Percentiles rank a stretch among this genome's conserved stretches.
Evolutionary conservation across 306 rosid genomes (phyloP).

Genomic region (Gynostemma pentaphyllum): DNA sequence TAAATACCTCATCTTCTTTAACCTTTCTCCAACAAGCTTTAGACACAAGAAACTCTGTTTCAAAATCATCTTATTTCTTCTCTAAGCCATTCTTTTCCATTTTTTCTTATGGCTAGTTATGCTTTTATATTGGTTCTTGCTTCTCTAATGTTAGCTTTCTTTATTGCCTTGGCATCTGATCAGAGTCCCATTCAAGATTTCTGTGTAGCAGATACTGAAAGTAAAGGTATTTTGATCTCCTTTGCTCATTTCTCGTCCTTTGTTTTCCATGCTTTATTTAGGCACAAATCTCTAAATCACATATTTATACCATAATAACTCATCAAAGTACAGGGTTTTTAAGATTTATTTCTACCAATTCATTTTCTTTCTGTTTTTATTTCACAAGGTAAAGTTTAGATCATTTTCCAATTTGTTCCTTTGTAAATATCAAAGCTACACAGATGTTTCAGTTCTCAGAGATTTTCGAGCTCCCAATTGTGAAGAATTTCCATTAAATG

Average conservation of each 20-base stretch:
- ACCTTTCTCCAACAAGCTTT: not conserved
- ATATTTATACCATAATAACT: not conserved
- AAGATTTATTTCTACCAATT: not conserved
- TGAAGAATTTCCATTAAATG: not conserved
- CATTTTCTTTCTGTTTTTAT: not conserved
- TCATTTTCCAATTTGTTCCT: too few relatives aligned
- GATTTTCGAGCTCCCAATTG: too few relatives aligned
- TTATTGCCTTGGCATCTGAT: slow-evolving; percentile 12
- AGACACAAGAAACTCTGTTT: not conserved
- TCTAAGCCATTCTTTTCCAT: not conserved
- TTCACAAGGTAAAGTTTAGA: too few relatives aligned
- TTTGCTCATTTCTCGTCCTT: not conserved
- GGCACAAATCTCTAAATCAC: too few relatives aligned
- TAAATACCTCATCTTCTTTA: slow-evolving; percentile 4
- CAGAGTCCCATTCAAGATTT: slow-evolving; percentile 31
- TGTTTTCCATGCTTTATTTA: not conserved
- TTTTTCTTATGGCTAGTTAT: not conserved
- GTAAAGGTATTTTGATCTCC: slow-evolving; percentile 15
- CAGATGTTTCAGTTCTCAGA: too few relatives aligned
- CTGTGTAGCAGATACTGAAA: slow-evolving; percentile 26
- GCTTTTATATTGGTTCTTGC: not conserved
- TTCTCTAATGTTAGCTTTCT: not conserved
- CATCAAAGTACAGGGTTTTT: not conserved
- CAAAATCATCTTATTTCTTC: not conserved
- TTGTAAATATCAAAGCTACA: too few relatives aligned